A percentile compares a stretch with the other conserved stretches of the same genome.
These are phyloP conservation scores for Tagetes erecta DNA, from an alignment of 129 eudicot species.

Conservation along the genomic window DNA sequence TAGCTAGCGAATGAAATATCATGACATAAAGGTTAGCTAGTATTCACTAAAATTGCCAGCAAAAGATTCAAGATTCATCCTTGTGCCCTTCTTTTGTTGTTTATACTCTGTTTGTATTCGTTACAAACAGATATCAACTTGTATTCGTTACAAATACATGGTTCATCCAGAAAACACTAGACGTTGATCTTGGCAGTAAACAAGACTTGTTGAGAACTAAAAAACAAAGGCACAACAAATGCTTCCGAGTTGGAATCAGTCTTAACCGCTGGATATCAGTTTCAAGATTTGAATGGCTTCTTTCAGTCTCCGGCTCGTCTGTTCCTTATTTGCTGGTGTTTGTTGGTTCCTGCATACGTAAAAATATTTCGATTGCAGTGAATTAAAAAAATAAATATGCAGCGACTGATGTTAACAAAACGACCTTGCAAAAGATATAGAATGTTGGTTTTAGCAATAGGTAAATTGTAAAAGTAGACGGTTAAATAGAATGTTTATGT, in stretches of 20 bases:
- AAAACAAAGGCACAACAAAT: neutral
- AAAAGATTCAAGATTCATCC: slow-evolving; percentile 9
- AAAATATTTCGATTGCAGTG: neutral
- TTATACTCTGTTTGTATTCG: too few relatives aligned
- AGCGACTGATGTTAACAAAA: too few relatives aligned
- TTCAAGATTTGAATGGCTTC: slow-evolving; percentile 57
- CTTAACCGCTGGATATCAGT: slow-evolving; percentile 31
- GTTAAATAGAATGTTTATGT: too few relatives aligned
- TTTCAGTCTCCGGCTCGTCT: slow-evolving; percentile 53
- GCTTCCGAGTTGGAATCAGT: slow-evolving; percentile 26
- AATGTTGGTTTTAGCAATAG: neutral
- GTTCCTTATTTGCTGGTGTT: slow-evolving; percentile 37
- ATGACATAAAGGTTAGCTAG: neutral
- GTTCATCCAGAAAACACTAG: neutral
- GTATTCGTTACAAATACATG: neutral
- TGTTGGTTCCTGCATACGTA: slow-evolving; percentile 47
- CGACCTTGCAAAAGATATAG: too few relatives aligned
- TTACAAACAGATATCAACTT: too few relatives aligned
- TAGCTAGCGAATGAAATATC: slow-evolving; percentile 2
- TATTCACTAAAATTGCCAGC: neutral
- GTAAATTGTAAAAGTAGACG: too few relatives aligned
- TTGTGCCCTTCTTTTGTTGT: neutral
- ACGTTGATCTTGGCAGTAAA: neutral
- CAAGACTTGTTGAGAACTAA: slow-evolving; percentile 9
- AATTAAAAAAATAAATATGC: neutral